Evolutionary conservation across 2,329 filamentous ascomycete species (phyloP).

Genomic region (Colletotrichum sp.): DNA sequence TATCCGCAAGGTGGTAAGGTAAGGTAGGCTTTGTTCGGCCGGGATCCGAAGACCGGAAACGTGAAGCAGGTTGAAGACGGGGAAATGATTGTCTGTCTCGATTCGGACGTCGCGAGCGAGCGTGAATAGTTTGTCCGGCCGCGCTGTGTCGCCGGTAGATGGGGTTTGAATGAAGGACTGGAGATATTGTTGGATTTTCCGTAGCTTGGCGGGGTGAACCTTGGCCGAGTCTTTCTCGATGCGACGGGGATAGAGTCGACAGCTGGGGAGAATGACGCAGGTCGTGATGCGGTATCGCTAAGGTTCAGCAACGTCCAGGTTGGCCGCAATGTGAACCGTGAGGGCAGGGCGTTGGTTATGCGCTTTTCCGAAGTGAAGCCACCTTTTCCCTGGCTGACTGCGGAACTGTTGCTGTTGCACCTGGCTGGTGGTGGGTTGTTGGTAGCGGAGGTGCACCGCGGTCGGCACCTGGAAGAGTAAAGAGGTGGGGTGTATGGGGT

Average conservation of each 20-base stretch:
- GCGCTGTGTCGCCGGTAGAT: neutral
- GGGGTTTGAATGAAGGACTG: neutral
- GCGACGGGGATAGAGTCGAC: neutral
- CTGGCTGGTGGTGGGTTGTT: neutral
- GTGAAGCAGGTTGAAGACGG: conserved; percentile 14
- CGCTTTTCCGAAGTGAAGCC: conserved; percentile 10
- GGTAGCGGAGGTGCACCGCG: neutral
- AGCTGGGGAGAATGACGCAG: neutral
- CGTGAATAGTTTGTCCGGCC: conserved; percentile 2
- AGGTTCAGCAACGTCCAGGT: neutral
- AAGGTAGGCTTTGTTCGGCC: conserved; percentile 9
- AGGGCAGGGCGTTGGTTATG: conserved; percentile 1
- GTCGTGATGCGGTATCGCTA: neutral
- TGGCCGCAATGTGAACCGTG: neutral
- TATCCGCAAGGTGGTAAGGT: too few species aligned
- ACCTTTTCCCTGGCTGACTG: neutral
- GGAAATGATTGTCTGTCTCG: neutral
- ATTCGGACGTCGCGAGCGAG: neutral
- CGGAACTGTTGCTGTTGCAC: neutral
- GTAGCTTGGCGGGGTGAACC: neutral
- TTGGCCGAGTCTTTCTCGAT: neutral
- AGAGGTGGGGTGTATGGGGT: neutral
- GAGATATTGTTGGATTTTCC: neutral
- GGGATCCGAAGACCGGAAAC: conserved; percentile 13
- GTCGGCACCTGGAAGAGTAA: neutral